Percentiles rank a stretch among this genome's conserved stretches.
phyloP scores from a whole-genome alignment of 306 rosid species.

The Oemleria cerasiformis region DNA sequence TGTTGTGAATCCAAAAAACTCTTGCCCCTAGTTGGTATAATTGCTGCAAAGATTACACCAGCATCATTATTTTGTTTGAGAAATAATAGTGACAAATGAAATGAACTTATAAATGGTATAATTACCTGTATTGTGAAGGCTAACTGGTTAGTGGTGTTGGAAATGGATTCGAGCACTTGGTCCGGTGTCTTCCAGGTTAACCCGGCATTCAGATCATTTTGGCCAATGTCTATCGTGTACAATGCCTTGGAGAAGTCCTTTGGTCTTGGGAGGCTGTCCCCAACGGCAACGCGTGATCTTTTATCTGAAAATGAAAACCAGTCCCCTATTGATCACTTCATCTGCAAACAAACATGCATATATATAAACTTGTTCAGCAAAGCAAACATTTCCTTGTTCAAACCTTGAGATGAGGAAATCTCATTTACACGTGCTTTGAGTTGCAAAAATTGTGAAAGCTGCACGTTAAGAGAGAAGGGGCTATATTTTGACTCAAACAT shows the following conservation, averaged over 20 bases:
- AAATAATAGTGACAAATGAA: not conserved
- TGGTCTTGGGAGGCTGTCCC: slow-evolving; percentile 10
- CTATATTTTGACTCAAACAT: slow-evolving; percentile 15
- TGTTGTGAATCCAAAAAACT: slow-evolving; percentile 31
- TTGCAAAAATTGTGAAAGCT: slow-evolving; percentile 21
- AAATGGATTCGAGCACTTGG: slow-evolving; percentile 15
- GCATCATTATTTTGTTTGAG: not conserved
- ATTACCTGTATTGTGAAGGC: slow-evolving; percentile 20
- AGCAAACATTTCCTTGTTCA: not conserved
- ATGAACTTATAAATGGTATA: not conserved
- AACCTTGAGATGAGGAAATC: slow-evolving; percentile 10
- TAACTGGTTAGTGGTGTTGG: slow-evolving; percentile 1
- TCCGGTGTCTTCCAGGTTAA: slow-evolving; percentile 14
- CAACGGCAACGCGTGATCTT: not conserved
- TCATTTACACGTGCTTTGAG: slow-evolving; percentile 23
- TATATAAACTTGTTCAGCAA: not conserved
- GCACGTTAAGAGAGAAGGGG: slow-evolving; percentile 21
- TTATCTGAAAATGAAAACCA: slow-evolving; percentile 20
- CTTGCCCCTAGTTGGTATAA: slow-evolving; percentile 24
- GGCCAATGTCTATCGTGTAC: slow-evolving; percentile 27
- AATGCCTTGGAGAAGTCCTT: slow-evolving; percentile 26
- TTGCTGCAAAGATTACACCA: slow-evolving; percentile 12
- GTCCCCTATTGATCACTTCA: not conserved
- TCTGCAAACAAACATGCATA: not conserved
- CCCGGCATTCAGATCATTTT: slow-evolving; percentile 16